Evolutionary conservation across 129 eudicot genomes (phyloP), one percentile per base, ranked within the genome.

Genomic region (Artemisia argyi): DNA sequence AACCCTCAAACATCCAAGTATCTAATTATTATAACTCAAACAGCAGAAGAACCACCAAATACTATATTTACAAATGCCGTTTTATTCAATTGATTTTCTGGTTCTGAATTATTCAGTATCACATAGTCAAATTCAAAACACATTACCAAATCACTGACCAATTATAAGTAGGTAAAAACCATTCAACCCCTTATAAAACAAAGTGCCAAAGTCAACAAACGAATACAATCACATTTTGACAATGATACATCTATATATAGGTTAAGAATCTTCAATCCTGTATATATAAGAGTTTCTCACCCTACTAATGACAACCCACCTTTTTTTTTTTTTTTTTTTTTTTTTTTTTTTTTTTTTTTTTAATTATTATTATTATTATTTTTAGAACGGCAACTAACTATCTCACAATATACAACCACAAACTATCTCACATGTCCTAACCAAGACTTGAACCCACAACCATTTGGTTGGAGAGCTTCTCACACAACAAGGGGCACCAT

Each of bases 61-160:
- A 42, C 22, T 64, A 10, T 39, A 64, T 17, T 11, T 35, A 35
- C 44, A 35, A 35, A 5, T 1, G 7, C 44, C 10, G 9, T 35
- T 5, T 35, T 32, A 32, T 52, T 48, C 28, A 48, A 3, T 26
- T 44, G 32, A 22, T 66, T 49, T 22, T 48, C 22, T 22, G n/a
- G 24, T 49, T 47, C 4, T 14, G 19, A 20, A 2, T 11, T 48
- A 20, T 10, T 18, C 57, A 66, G 46, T 39, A 24, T 66, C 59
- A 2, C 28, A 22, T 11, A 66, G 26, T 49, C 71, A 66, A 10
- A 47, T 49, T 48, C n/a, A 48, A 13, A 66, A 20, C 1, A 11
- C 70, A 22, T 20, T 47, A 66, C 54, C 42, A 49, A 10, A 48
- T 49, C 44, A 59, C 9, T 22, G 24, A 46, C 76, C 58, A 72